Evolutionary conservation across 768 basidiomycete species (phyloP).

Genomic region (Phallus indusiatus): DNA sequence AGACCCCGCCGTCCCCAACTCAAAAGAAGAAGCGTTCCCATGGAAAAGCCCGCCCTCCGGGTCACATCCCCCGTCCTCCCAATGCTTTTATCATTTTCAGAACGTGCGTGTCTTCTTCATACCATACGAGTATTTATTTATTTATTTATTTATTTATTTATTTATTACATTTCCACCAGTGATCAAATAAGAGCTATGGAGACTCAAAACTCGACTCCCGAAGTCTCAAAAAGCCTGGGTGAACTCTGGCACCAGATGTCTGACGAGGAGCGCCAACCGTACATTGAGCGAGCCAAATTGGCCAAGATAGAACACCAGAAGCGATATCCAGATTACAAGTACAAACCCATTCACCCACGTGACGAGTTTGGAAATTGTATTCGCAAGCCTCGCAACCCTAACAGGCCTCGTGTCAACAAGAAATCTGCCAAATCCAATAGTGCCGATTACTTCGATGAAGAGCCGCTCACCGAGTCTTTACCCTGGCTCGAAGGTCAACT

Average conservation of each 20-base stretch:
- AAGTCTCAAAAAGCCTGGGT: slow-evolving; percentile 28
- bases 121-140: too few relatives aligned
- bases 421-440: background rate
- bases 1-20: background rate
- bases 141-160: too few relatives aligned
- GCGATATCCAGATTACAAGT: slow-evolving; percentile 9
- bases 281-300: slow-evolving; percentile 3
- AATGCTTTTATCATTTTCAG: slow-evolving; percentile 86
- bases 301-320: slow-evolving; percentile 5
- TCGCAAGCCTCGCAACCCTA: slow-evolving; percentile 7
- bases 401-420: slow-evolving; percentile 2
- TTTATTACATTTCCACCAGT: background rate
- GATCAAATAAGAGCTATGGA: slow-evolving; percentile 4
- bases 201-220: slow-evolving; percentile 26
- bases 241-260: slow-evolving; percentile 27
- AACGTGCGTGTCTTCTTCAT: slow-evolving; percentile 62
- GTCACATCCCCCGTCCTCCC: slow-evolving; percentile 71
- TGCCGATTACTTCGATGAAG: background rate
- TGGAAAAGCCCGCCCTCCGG: slow-evolving; percentile 1
- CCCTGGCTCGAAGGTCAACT: background rate
- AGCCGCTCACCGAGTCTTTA: background rate
- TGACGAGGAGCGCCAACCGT: slow-evolving; percentile 8
- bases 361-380: slow-evolving; percentile 9
- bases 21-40: slow-evolving; percentile 8
- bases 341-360: slow-evolving; percentile 10